Base-by-base conservation (phyloP, 257 asterid species). In the Salvia miltiorrhiza region DNA sequence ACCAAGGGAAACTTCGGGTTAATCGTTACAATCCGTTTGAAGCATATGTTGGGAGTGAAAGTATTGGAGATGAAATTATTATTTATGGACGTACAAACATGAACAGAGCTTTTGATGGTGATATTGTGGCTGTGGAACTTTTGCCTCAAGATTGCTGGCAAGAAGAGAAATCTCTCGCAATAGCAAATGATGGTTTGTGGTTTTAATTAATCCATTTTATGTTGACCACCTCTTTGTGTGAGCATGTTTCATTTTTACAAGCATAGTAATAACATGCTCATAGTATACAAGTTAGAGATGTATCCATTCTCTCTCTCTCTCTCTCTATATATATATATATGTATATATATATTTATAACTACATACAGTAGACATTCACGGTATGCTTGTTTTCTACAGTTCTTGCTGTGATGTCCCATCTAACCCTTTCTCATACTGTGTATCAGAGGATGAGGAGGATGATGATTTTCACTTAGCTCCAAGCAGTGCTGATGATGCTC, bases 41-140 rank as follows among this genome's bases (percentile, higher is more conserved):
- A 86, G 99, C 99, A 69, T 94, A 91, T 86, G 96, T 94, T 58
- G 99, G 97, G 35, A 91, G 99, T 76, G 99, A 94, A 77, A 94
- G 99, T 80, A 89, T 94, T 53, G 99, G 97, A 7, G 99, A 94
- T 70, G 99, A 94, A 81, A 89, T 94, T 81, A 80, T 85, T 63
- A 77, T 94, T 24, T 84, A 89, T 48, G 99, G 97, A 50, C 97
- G 95, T 58, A 47, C 88, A 64, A 89, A 86, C 85, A 91, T 94
- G 97, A 94, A 94, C 79, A 86, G 99, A 76, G 96, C 97, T 54
- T 94, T 94, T 81, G 97, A 94, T 76, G 95, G 99, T 69, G 99
- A 94, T 76, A 74, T 94, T 71, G 99, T 94, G 75, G 97, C 90
- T 24, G 95, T 94, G 59, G 97, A 91, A 77, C 87, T 94, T 81